Base-by-base conservation (phyloP, 495 filamentous ascomycete genomes). In the Lophium mytilinum region DNA sequence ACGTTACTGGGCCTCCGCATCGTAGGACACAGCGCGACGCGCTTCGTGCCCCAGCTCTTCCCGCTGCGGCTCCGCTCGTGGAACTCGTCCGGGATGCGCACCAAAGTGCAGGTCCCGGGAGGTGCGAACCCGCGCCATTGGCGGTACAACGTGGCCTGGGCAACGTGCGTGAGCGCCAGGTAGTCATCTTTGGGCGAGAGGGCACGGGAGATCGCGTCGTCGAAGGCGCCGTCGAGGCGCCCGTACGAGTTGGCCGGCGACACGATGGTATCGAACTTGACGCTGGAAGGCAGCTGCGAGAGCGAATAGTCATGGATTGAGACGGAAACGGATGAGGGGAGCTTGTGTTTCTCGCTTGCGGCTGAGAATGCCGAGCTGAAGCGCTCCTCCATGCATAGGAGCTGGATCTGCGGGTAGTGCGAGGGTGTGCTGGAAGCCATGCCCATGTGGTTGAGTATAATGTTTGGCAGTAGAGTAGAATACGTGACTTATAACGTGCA, bases 221-320 rank as follows among this genome's bases (percentile, higher is more conserved):
- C 78, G 61, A 80, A 80, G 54, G 67, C 75, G 42, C 78, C 78
- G 53, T 80, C 77, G 3, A 80, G 68, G 3, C 71, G 71, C 52
- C 69, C 77, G 62, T 75, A 78, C 12, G 74, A 78, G 67, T 80
- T 80, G 47, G 77, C 76, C 6, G 77, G 77, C 7, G 76, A 80
- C 45, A 80, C 76, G 15, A 80, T 67, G 9, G 74, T 65, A 63
- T 78, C 71, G 55, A 75, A 79, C 19, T 60, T 70, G 18, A 62
- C 56, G 12, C 34, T 42, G 4, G 55, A 5, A 4, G 64, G 53
- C 8, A 78, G 59, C 14, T 58, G 57, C 47, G 67, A 64, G 37
- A 78, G 71, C 37, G 62, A 62, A 42, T 64, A 58, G 60, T 76
- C 66, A 62, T 77, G 64, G 12, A 64, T 53, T 21, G 67, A 71